These are phyloP conservation scores for Fraxinus sp. DNA, from an alignment of 305 asterid genomes.

Conservation along the genomic window DNA sequence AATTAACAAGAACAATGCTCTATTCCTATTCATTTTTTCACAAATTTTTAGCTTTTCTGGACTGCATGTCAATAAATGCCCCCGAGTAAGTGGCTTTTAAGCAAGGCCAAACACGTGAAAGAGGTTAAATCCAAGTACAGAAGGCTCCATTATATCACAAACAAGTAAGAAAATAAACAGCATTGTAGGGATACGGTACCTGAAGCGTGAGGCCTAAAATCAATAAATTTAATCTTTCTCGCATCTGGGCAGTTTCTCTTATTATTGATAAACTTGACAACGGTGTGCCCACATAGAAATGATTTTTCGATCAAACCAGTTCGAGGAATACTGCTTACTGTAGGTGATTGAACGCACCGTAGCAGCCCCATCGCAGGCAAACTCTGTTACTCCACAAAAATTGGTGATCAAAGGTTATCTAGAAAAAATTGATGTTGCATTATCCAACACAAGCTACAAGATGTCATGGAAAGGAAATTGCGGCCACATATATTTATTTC, in stretches of 20 bases:
- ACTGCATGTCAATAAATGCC: neutral
- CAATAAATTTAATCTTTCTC: constrained; percentile 35
- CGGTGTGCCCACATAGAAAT: constrained; percentile 43
- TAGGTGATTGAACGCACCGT: constrained; percentile 48
- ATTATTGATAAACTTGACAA: constrained; percentile 24
- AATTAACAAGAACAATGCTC: neutral
- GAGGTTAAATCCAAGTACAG: neutral
- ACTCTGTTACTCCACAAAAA: constrained; percentile 1
- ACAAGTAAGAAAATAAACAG: neutral
- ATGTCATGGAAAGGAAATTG: constrained; percentile 31
- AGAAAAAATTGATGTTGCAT: constrained; percentile 7
- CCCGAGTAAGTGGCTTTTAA: neutral
- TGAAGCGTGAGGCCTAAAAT: constrained; percentile 50
- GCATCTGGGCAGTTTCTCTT: constrained; percentile 33
- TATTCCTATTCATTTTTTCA: neutral
- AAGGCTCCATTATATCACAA: neutral
- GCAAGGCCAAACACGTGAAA: neutral
- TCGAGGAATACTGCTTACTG: constrained; percentile 47
- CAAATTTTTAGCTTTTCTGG: neutral
- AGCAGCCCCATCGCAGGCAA: constrained; percentile 49
- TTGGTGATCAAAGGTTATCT: constrained; percentile 17
- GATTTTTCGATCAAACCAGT: constrained; percentile 44
- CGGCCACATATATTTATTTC: constrained; percentile 35
- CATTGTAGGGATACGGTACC: constrained; percentile 34
- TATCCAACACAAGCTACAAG: constrained; percentile 21